Base-by-base conservation (phyloP, 306 rosid genomes). In the Abrus precatorius region DNA sequence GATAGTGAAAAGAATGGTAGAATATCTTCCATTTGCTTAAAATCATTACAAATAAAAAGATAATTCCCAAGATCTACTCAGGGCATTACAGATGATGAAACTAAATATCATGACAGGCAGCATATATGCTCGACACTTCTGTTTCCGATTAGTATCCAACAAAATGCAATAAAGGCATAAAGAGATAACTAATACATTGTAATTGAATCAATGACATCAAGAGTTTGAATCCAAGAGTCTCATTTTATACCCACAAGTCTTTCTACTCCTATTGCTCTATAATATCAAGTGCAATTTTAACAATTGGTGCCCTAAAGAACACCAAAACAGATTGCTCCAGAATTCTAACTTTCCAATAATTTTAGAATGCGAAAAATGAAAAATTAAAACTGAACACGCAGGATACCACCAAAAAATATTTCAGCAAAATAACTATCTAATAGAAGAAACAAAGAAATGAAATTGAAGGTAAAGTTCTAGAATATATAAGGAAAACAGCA, bases 281-380 rank as follows among this genome's bases (percentile, higher is more conserved):
- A 49, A 65, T 32, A 36, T 6, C 63, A 63, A 76, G 27, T 48
- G 12, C 50, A n/a, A 32, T 49, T 45, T 20, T 12, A 65, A 41
- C 41, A 7, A 41, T 53, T 5, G 20, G 43, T 27, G 9, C 14
- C 30, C 14, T 6, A 12, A 33, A 59, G 9, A 7, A 49, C 44
- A 49, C 54, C 27, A 48, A 59, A 47, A 14, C 57, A 45, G 69
- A 43, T 13, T 2, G 45, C 5, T 75, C 7, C 69, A 13, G 9
- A 75, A 33, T 60, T 5, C 3, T 6, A 59, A 69, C 50, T 66
- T 65, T 27, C 9, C 55, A 66, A 40, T 8, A 53, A 52, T 52
- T 66, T 65, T 77, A 53, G 33, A n/a, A 40, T 40, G 40, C 74
- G 40, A 53, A 69, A 69, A 44, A 69, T 68, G 40, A 38, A 48